These are phyloP conservation scores for Naganishia liquefaciens DNA, from an alignment of 1,284 basidiomycete species.

Conservation along the genomic window DNA sequence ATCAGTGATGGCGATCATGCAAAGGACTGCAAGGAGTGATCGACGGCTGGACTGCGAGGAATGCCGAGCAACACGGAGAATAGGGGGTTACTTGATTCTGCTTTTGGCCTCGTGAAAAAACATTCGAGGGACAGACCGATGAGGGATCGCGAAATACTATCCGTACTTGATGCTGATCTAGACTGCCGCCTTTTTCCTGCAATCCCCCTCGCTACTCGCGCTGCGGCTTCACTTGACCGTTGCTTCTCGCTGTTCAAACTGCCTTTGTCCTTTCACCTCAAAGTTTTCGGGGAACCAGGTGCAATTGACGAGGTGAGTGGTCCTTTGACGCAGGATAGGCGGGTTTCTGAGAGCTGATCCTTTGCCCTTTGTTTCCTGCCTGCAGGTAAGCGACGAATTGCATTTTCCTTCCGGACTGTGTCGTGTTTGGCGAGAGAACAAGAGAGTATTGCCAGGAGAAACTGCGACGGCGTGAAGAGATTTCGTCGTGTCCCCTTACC, in stretches of 20 bases:
- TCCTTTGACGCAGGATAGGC: not conserved
- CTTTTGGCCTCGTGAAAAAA: not conserved
- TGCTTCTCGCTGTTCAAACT: constrained; percentile 49
- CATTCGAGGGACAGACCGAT: not conserved
- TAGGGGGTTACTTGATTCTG: not conserved
- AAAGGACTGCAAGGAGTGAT: constrained; percentile 13
- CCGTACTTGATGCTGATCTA: constrained; percentile 1
- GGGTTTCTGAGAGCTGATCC: not conserved
- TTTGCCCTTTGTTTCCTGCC: constrained; percentile 1
- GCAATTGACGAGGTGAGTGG: constrained; percentile 51
- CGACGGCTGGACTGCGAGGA: not conserved
- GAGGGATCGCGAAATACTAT: not conserved
- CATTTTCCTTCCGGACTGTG: not conserved
- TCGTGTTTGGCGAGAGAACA: not conserved
- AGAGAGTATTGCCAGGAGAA: no score
- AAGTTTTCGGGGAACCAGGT: constrained; percentile 52
- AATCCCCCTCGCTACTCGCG: constrained; percentile 3
- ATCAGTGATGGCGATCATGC: not conserved
- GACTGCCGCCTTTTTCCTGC: not conserved
- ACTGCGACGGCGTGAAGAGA: no score
- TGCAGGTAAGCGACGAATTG: constrained; percentile 20
- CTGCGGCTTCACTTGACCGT: constrained; percentile 46
- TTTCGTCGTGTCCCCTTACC: no score
- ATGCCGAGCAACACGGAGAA: not conserved
- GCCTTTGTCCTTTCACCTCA: constrained; percentile 46